Evolutionary conservation across 2,329 filamentous ascomycete species (phyloP), one percentile per base, ranked within the genome.

Genomic region (Ceratocystis variospora): DNA sequence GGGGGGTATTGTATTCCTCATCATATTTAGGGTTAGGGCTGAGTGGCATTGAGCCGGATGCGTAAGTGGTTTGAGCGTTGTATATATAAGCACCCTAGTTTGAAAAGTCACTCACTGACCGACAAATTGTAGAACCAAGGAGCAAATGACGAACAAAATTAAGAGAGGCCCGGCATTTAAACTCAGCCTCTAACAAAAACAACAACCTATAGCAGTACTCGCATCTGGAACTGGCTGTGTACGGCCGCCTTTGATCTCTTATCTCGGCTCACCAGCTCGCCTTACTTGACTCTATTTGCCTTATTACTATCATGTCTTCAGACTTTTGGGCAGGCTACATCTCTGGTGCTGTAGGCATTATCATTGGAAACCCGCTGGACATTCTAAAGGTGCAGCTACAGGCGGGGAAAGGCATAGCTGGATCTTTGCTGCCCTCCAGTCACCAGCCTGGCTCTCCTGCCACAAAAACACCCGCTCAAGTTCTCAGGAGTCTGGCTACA

Each of bases 251-350:
- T 2, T 25, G 3, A 10, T 41, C 48, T 19, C n/a, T 2, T 22
- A 10, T 19, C 46, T 28, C 28, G 2, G 3, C 28, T 17, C 12
- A 46, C 12, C 44, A 4, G 19, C 46, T 22, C 22, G 5, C 8
- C 7, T 19, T 41, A 65, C 28, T 65, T 57, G 2, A 2, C 22
- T 15, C 28, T 19, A 12, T 22, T 53, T 53, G 22, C 10, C 53
- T 28, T 17, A 7, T 28, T 57, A 17, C 10, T n/a, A n/a, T 4
- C 19, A 50, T 94, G 89, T 89, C 89, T 63, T 84, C 90, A 71
- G 92, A 96, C 74, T 96, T 96, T 76, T 96, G 89, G 89, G 89
- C 92, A 67, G 91, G 92, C 72, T 96, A 96, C 75, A 77, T 94
- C 68, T 93, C 88, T 73, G 93, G 93, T 64, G 90, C 88, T 67